A percentile compares a stretch with the other conserved stretches of the same genome.
Evolutionary conservation across 805 yeast genomes (phyloP).

Genomic region (Starmerella bacillaris): DNA sequence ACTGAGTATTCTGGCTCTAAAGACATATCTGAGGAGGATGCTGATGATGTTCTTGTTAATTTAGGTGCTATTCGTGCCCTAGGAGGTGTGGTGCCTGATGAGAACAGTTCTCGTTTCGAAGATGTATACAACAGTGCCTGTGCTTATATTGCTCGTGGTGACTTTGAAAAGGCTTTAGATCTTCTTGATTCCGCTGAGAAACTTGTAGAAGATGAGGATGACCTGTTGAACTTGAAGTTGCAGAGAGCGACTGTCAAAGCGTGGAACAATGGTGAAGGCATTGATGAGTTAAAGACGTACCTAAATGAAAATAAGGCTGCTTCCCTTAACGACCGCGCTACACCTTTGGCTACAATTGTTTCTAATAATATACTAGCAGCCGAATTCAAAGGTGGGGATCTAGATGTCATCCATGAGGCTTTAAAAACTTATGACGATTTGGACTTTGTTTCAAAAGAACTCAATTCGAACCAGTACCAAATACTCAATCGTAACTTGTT

Average conservation of each 20-base stretch:
- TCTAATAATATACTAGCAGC: slow-evolving; percentile 26
- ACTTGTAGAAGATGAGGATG: slow-evolving; percentile 28
- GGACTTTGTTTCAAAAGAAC: slow-evolving; percentile 1
- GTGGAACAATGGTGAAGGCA: background rate
- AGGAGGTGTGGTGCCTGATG: slow-evolving; percentile 7
- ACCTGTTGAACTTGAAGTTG: slow-evolving; percentile 32
- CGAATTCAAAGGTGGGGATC: slow-evolving; percentile 2
- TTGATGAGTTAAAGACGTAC: slow-evolving; percentile 21
- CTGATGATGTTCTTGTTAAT: slow-evolving; percentile 39
- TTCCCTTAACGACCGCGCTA: background rate
- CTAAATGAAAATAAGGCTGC: slow-evolving; percentile 21
- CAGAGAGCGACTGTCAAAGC: slow-evolving; percentile 25
- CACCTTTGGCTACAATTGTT: slow-evolving; percentile 25
- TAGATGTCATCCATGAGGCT: slow-evolving; percentile 9
- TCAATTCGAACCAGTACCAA: slow-evolving; percentile 20
- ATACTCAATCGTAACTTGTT: slow-evolving; percentile 27
- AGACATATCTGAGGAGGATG: slow-evolving; percentile 29
- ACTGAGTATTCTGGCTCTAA: slow-evolving; percentile 5
- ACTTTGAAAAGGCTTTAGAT: slow-evolving; percentile 27
- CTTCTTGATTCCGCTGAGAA: slow-evolving; percentile 31
- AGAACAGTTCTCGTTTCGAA: slow-evolving; percentile 29
- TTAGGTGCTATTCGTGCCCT: slow-evolving; percentile 34
- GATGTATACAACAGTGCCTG: slow-evolving; percentile 42
- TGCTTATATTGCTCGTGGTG: slow-evolving; percentile 29
- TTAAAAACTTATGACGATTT: slow-evolving; percentile 9